Evolutionary conservation across 495 filamentous ascomycete genomes (phyloP), one percentile per base, ranked within the genome.

Genomic region (Neurospora sp.): DNA sequence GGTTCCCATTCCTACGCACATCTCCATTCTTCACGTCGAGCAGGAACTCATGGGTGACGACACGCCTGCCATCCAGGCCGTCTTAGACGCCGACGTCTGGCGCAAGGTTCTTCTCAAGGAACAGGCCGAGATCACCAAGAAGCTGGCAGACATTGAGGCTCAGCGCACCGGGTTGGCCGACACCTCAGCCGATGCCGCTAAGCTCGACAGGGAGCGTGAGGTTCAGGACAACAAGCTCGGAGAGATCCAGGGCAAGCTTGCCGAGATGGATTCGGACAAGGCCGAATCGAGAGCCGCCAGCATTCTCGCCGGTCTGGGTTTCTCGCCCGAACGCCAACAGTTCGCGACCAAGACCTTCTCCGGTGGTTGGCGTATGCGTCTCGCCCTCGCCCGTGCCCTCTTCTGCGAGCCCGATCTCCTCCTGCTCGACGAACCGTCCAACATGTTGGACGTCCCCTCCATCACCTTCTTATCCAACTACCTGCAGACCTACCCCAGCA

Each of bases 391-490:
- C 7, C 88, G 96, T 86, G 96, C 96, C 11, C 87, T 99, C 44
- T 99, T 99, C 87, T 99, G 96, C 85, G 96, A 99, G 81, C 96
- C 96, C 41, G 96, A 99, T 84, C 85, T 99, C 31, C 87, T 99
- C 75, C 88, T 99, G 78, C 93, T 99, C 79, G 96, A 99, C 84
- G 95, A 99, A 89, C 96, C 96, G 80, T 98, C 96, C 70, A 99
- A 99, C 90, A 99, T 99, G 96, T 95, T 99, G 93, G 96, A 99
- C 83, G 96, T 98, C 75, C 96, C 96, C 8, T 98, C 96, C n/a
- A 98, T 98, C 77, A 97, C 96, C 71, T 99, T 98, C 90, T 87
- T 99, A 79, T 93, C 96, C 16, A 97, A 93, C 78, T 99, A 99
- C 78, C 92, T 99, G 7, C 93, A 97, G 79, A 85, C 86, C 66